These are phyloP conservation scores for Trematosphaeria pertusa DNA, from an alignment of 2,329 filamentous ascomycete species.

Conservation along the genomic window DNA sequence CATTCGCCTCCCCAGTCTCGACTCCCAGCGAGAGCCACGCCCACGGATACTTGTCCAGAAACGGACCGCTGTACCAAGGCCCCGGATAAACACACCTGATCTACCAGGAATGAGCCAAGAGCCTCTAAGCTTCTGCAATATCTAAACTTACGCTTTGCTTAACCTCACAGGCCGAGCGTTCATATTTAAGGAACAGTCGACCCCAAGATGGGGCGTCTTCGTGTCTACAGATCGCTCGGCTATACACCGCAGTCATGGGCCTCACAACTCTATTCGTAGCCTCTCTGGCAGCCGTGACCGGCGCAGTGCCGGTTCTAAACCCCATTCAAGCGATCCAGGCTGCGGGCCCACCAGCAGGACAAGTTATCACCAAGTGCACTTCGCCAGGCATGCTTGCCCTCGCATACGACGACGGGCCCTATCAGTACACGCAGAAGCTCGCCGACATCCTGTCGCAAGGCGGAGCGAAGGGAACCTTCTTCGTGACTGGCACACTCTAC, in stretches of 20 bases:
- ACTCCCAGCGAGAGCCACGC: not conserved
- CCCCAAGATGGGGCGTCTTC: not conserved
- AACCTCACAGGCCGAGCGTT: not conserved
- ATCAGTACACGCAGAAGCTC: slow-evolving; percentile 43
- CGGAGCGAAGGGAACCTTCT: slow-evolving; percentile 45
- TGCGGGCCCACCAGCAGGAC: slow-evolving; percentile 19
- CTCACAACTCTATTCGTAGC: slow-evolving; percentile 30
- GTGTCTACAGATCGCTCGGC: not conserved
- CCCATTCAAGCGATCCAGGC: slow-evolving; percentile 36
- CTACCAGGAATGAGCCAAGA: slow-evolving; percentile 41
- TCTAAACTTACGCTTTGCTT: slow-evolving; percentile 2
- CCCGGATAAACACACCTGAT: slow-evolving; percentile 28
- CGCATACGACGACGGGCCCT: slow-evolving; percentile 47
- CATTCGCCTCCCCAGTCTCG: not conserved
- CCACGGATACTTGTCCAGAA: too few species aligned
- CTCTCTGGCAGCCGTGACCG: slow-evolving; percentile 25
- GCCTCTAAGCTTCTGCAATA: slow-evolving; percentile 21
- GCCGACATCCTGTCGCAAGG: slow-evolving; percentile 38
- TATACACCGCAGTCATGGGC: slow-evolving; percentile 24
- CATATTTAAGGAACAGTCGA: slow-evolving; percentile 23
- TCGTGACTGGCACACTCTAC: slow-evolving; percentile 37
- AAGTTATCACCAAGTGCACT: slow-evolving; percentile 39
- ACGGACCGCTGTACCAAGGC: slow-evolving; percentile 12
- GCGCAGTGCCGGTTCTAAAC: slow-evolving; percentile 31
- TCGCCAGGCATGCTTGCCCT: slow-evolving; percentile 39